A percentile compares a stretch with the other conserved stretches of the same genome.
Evolutionary conservation across 2,329 filamentous ascomycete species (phyloP).

Genomic region (Penicillium sp.): DNA sequence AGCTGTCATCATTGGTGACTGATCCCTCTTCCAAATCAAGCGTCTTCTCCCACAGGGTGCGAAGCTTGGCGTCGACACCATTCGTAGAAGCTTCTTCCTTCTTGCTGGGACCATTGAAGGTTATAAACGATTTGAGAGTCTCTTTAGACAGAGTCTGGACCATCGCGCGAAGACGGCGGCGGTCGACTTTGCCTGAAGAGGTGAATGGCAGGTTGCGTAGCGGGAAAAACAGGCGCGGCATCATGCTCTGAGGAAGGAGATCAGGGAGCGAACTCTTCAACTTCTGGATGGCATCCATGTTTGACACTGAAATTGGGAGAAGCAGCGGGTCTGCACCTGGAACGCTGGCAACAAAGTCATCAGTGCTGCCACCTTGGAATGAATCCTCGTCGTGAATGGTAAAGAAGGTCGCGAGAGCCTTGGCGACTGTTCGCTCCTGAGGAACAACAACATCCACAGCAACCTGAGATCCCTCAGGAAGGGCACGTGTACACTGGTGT

Average conservation of each 20-base stretch:
- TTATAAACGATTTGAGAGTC: slow-evolving; percentile 29
- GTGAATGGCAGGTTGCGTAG: slow-evolving; percentile 42
- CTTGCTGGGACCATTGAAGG: slow-evolving; percentile 18
- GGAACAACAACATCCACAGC: slow-evolving; percentile 44
- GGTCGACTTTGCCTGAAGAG: slow-evolving; percentile 45
- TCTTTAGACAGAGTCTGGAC: slow-evolving; percentile 37
- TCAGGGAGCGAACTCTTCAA: slow-evolving; percentile 27
- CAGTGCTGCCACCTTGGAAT: slow-evolving; percentile 21
- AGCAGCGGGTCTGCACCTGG: slow-evolving; percentile 24
- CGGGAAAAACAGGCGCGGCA: slow-evolving; percentile 46
- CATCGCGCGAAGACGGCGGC: slow-evolving; percentile 37
- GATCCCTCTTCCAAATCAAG: slow-evolving; percentile 38
- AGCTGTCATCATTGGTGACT: slow-evolving; percentile 45
- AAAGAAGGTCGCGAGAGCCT: slow-evolving; percentile 36
- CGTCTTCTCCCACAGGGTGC: slow-evolving; percentile 39
- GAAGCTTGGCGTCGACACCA: slow-evolving; percentile 30
- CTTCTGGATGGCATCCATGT: slow-evolving; percentile 23
- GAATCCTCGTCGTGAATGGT: slow-evolving; percentile 21
- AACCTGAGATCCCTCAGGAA: slow-evolving; percentile 38
- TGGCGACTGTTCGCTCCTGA: slow-evolving; percentile 30
- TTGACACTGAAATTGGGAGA: slow-evolving; percentile 24
- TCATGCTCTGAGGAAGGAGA: slow-evolving; percentile 42
- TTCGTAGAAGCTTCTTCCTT: slow-evolving; percentile 24
- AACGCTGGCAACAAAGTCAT: slow-evolving; percentile 16
- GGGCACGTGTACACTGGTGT: slow-evolving; percentile 39